These are phyloP conservation scores for Crithidia brevicula DNA, from an alignment of 208 protist genomes.

Conservation along the genomic window DNA sequence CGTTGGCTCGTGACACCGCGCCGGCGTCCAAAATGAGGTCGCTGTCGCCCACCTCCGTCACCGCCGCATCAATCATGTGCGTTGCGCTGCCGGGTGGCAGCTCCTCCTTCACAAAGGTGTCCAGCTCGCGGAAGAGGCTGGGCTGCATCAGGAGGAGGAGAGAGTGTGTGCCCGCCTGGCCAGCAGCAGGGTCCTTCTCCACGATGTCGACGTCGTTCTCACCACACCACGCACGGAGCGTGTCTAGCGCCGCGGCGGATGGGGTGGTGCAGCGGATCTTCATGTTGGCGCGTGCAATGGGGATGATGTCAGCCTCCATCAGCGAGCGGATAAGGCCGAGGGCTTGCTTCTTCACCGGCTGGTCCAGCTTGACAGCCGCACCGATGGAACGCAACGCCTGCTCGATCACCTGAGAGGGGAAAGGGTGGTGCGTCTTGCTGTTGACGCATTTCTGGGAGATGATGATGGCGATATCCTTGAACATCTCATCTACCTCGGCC, in stretches of 20 bases:
- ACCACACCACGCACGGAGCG: slow-evolving; percentile 64
- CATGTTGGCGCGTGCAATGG: slow-evolving; percentile 95
- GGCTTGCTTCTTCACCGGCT: slow-evolving; percentile 94
- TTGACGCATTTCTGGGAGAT: slow-evolving; percentile 97
- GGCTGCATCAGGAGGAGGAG: slow-evolving; percentile 73
- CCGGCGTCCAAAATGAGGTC: slow-evolving; percentile 29
- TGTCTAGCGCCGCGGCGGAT: slow-evolving; percentile 38
- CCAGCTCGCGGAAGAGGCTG: slow-evolving; percentile 73
- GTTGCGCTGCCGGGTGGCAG: slow-evolving; percentile 62
- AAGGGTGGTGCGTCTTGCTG: slow-evolving; percentile 89
- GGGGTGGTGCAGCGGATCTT: slow-evolving; percentile 82
- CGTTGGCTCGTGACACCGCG: slow-evolving; percentile 29
- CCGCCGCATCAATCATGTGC: slow-evolving; percentile 80
- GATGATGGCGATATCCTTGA: slow-evolving; percentile 96
- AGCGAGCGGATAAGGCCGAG: slow-evolving; percentile 93
- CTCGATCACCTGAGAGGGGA: slow-evolving; percentile 93
- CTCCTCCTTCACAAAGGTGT: slow-evolving; percentile 71
- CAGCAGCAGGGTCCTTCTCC: slow-evolving; percentile 25
- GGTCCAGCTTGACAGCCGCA: slow-evolving; percentile 90
- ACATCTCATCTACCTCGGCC: slow-evolving; percentile 92
- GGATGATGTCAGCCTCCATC: slow-evolving; percentile 82
- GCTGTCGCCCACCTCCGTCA: slow-evolving; percentile 50
- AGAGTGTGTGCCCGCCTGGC: slow-evolving; percentile 23
- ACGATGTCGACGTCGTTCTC: slow-evolving; percentile 57
- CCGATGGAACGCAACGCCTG: slow-evolving; percentile 95